A percentile compares a stretch with the other conserved stretches of the same genome.
Conservation (phyloP, 345 rosid species). For the Populus simonii region DNA sequence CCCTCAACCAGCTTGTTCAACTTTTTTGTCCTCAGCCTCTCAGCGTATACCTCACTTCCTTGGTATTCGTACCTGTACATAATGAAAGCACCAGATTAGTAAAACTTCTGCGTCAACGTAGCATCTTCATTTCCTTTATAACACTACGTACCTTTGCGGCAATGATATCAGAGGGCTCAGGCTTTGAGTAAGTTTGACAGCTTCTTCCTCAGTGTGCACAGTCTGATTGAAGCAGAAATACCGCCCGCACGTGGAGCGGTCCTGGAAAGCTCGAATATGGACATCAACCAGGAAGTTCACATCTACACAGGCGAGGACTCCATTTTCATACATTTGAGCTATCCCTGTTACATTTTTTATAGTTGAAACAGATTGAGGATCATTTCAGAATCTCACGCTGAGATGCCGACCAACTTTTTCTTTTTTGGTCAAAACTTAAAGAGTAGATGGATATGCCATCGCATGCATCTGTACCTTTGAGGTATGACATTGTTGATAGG, state of each 20-base stretch:
- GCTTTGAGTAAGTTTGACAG: constrained; percentile 52
- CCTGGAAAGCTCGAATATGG: constrained; percentile 68
- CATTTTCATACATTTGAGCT: constrained; percentile 75
- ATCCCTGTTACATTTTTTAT: constrained; percentile 46
- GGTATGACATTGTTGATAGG: constrained; percentile 67
- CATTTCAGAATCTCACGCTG: neutral
- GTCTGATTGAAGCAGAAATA: constrained; percentile 79
- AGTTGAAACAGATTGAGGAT: neutral
- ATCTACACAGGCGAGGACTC: constrained; percentile 64
- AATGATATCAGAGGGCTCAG: constrained; percentile 64
- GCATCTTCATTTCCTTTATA: neutral
- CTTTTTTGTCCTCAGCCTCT: constrained; percentile 68
- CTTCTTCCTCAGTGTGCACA: constrained; percentile 55
- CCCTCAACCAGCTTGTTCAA: constrained; percentile 61
- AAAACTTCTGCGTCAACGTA: neutral
- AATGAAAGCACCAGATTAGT: neutral
- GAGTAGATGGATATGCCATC: neutral
- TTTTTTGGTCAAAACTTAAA: neutral
- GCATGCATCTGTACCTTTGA: constrained; percentile 47
- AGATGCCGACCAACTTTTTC: neutral
- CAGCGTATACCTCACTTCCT: constrained; percentile 49
- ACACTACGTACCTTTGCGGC: constrained; percentile 47
- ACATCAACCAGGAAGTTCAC: constrained; percentile 59
- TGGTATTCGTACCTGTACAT: constrained; percentile 52
- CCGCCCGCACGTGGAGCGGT: constrained; percentile 61